phyloP scores from a whole-genome alignment of 371 early-diverging fungal species.

The Mucor irregularis region DNA sequence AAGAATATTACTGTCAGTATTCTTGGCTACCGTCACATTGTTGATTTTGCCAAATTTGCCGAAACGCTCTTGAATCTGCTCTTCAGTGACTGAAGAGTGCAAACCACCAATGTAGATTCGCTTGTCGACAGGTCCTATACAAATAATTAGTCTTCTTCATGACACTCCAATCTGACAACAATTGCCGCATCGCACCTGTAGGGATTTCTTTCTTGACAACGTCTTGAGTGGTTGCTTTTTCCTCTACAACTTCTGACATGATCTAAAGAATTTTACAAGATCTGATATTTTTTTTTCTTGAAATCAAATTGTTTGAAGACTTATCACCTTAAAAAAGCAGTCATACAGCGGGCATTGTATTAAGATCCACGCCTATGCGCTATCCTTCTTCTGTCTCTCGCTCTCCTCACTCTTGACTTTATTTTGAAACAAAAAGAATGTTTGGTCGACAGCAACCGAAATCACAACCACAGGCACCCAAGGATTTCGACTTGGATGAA shows the following conservation, averaged over 20 bases:
- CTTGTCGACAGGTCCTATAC: conserved; percentile 40
- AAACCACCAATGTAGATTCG: conserved; percentile 81
- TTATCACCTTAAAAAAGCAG: neutral
- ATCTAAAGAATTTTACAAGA: neutral
- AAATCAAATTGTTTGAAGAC: neutral
- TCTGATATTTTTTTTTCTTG: too few relatives aligned
- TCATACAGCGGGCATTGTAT: neutral
- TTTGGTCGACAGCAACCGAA: conserved; percentile 7
- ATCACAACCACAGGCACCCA: neutral
- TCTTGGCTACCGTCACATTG: conserved; percentile 53
- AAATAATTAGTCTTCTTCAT: neutral
- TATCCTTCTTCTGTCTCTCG: neutral
- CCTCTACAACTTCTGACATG: conserved; percentile 2
- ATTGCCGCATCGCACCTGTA: neutral
- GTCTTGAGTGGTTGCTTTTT: neutral
- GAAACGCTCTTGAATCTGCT: conserved; percentile 67
- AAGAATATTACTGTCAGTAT: conserved; percentile 28
- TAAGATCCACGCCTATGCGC: too few relatives aligned
- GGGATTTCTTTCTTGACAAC: neutral
- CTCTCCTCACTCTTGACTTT: neutral
- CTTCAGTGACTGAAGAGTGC: conserved; percentile 53
- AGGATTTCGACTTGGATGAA: conserved; percentile 22
- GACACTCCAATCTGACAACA: neutral
- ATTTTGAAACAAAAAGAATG: conserved; percentile 3
- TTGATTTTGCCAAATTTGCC: conserved; percentile 66